Conservation (phyloP, 2,329 filamentous ascomycete species). For the Phaeosphaeria sp. region DNA sequence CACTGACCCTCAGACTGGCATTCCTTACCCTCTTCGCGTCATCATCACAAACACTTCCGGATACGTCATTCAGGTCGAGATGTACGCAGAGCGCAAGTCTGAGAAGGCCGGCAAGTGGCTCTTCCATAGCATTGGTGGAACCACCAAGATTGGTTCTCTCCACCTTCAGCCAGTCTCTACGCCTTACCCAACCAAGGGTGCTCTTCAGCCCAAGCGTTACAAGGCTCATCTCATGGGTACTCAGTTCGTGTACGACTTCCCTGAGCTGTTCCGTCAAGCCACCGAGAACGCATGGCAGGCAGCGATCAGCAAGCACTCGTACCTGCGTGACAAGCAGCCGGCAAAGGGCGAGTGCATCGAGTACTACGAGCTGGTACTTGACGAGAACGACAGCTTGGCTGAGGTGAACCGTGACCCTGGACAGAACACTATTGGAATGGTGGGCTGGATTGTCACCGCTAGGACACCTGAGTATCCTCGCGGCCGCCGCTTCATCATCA, state of each 20-base stretch:
- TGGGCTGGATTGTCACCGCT: conserved; percentile 95
- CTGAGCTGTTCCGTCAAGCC: conserved; percentile 97
- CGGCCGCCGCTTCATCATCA: conserved; percentile 90
- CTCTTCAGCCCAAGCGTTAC: conserved; percentile 98
- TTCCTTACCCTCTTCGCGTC: conserved; percentile 90
- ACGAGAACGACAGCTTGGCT: conserved; percentile 88
- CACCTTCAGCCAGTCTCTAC: conserved; percentile 90
- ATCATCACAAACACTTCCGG: conserved; percentile 98
- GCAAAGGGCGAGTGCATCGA: conserved; percentile 89
- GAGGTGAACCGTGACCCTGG: conserved; percentile 95
- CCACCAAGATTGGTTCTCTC: conserved; percentile 93
- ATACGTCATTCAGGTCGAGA: conserved; percentile 95
- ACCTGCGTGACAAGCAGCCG: conserved; percentile 80
- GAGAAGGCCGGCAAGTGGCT: conserved; percentile 95
- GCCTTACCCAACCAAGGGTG: conserved; percentile 97
- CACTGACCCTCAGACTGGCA: conserved; percentile 83
- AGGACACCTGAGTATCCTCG: conserved; percentile 94
- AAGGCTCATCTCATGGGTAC: conserved; percentile 99
- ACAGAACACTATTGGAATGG: conserved; percentile 97
- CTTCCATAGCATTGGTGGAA: conserved; percentile 96
- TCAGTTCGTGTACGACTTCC: conserved; percentile 99
- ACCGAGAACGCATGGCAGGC: conserved; percentile 94
- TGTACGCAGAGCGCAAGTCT: conserved; percentile 97
- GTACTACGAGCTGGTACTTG: conserved; percentile 91
- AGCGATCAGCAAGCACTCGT: conserved; percentile 74